Conservation (phyloP, 441 rosid species). For the Populus tomentosa region DNA sequence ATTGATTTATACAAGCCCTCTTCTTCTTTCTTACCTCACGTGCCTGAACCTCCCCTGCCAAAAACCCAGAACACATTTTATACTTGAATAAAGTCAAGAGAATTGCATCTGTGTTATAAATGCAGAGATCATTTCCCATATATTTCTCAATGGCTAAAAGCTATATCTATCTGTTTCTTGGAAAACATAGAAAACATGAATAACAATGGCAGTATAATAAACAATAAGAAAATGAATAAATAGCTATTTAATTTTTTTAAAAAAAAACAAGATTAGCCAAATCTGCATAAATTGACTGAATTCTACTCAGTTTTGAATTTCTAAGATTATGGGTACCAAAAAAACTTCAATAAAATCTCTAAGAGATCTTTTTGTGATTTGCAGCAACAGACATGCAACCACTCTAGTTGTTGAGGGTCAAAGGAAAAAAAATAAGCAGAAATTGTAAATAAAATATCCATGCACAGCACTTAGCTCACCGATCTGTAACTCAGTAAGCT, state of each 20-base stretch:
- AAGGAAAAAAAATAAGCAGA: conserved; percentile 12
- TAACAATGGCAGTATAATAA: conserved; percentile 8
- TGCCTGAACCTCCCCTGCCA: conserved; percentile 9
- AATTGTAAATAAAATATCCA: conserved; percentile 12
- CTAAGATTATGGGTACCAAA: conserved; percentile 22
- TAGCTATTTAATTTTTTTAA: background rate
- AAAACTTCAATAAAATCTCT: conserved; percentile 11
- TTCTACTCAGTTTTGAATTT: conserved; percentile 9
- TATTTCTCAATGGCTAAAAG: conserved; percentile 25
- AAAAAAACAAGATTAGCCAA: conserved; percentile 21
- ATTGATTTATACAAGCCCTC: background rate
- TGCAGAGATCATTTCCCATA: conserved; percentile 22
- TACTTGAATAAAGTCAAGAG: conserved; percentile 4
- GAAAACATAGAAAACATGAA: conserved; percentile 1
- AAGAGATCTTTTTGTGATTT: conserved; percentile 21
- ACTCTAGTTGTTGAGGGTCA: conserved; percentile 7
- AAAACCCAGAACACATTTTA: conserved; percentile 21
- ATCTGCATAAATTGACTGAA: conserved; percentile 27
- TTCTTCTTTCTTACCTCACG: conserved; percentile 22
- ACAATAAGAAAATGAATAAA: background rate
- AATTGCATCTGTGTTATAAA: conserved; percentile 31
- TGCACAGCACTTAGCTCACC: conserved; percentile 33
- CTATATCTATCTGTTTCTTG: conserved; percentile 12
- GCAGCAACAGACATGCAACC: conserved; percentile 14
- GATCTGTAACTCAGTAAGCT: conserved; percentile 39